Conservation (phyloP, 495 filamentous ascomycete genomes). For the Aspergillus asperescens region DNA sequence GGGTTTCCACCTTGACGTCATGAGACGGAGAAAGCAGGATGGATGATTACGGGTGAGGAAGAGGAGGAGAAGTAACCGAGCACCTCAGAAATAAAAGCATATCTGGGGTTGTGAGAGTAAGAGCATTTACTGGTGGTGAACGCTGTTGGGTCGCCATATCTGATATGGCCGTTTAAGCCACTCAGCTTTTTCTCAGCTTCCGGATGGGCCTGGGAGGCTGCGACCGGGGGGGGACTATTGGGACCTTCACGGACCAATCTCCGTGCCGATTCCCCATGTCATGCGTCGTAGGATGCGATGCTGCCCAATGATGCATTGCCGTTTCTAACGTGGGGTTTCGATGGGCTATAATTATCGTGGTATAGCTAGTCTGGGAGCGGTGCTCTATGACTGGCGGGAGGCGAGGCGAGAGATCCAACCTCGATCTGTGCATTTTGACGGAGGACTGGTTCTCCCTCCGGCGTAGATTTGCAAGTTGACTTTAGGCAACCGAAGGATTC, state of each 20-base stretch:
- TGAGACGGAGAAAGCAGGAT: conserved; percentile 3
- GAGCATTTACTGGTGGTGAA: neutral
- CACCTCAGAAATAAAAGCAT: neutral
- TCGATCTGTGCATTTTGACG: neutral
- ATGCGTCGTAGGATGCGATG: conserved; percentile 9
- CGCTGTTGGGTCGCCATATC: conserved; percentile 1
- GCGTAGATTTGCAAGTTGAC: too few relatives aligned
- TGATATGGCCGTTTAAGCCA: conserved; percentile 3
- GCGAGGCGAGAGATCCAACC: neutral
- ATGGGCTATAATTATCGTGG: conserved; percentile 4
- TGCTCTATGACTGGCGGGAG: neutral
- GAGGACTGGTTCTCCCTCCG: neutral
- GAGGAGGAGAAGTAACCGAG: neutral
- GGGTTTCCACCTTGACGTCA: conserved; percentile 15
- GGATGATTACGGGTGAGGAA: neutral
- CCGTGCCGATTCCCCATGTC: conserved; percentile 4
- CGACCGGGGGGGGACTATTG: neutral
- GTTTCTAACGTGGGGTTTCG: conserved; percentile 11
- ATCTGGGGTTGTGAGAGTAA: neutral
- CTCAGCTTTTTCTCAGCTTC: neutral
- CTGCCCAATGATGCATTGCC: conserved; percentile 2
- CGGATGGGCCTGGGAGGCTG: conserved; percentile 7
- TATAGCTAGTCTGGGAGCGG: neutral
- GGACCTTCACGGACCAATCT: neutral
- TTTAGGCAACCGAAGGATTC: neutral